Evolutionary conservation across 805 yeast genomes (phyloP).

Genomic region (Grigorovia yakushimaensis): DNA sequence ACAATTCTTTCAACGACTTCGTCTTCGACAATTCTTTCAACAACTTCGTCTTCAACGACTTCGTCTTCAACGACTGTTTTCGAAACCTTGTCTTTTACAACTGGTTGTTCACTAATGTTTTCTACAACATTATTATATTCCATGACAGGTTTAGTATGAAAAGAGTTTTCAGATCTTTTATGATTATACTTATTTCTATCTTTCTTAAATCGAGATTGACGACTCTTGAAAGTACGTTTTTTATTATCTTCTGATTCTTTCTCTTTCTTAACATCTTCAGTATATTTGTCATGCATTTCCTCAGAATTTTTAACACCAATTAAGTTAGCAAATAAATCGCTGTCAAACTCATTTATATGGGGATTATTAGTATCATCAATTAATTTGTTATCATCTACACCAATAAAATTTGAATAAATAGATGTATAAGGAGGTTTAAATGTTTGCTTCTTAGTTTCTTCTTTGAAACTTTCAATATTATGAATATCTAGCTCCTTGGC

Average conservation of each 20-base stretch:
- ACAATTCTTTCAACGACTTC: constrained; percentile 6
- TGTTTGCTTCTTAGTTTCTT: constrained; percentile 25
- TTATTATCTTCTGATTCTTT: constrained; percentile 6
- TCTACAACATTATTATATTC: background rate
- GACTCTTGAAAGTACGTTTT: constrained; percentile 8
- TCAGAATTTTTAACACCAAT: constrained; percentile 26
- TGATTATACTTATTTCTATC: constrained; percentile 10
- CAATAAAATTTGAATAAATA: constrained; percentile 1
- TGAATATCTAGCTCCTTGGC: constrained; percentile 25
- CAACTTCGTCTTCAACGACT: background rate
- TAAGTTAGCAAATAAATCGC: constrained; percentile 24
- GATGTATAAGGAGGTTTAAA: constrained; percentile 1
- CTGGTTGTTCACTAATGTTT: background rate
- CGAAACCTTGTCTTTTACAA: background rate
- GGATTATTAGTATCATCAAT: constrained; percentile 11
- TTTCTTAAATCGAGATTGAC: constrained; percentile 25
- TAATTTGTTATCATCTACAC: constrained; percentile 3
- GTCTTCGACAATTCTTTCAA: constrained; percentile 1
- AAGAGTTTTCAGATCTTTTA: background rate
- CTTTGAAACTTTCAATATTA: constrained; percentile 27
- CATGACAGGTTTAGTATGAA: background rate
- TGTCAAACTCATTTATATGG: constrained; percentile 20
- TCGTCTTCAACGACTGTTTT: constrained; percentile 1
- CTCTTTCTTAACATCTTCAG: constrained; percentile 6
- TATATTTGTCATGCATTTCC: constrained; percentile 23